Conservation (phyloP, 2,329 filamentous ascomycete genomes). For the Fusarium sp. region DNA sequence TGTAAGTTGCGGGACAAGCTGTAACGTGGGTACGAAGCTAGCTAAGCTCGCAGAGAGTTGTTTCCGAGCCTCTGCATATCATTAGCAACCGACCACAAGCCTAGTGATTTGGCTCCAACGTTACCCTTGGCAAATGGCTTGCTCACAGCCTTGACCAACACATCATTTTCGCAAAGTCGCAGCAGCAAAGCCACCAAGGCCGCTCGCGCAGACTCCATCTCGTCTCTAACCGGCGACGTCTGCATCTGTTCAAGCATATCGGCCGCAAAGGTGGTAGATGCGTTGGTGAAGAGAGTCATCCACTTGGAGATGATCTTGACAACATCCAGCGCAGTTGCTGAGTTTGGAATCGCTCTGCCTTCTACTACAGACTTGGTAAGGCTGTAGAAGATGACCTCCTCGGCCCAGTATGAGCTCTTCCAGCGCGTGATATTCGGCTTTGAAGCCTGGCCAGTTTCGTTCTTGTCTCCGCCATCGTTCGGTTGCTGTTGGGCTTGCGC, state of each 20-base stretch:
- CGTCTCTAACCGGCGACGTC: conserved; percentile 64
- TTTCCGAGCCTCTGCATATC: conserved; percentile 61
- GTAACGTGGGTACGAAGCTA: conserved; percentile 71
- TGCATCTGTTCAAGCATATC: conserved; percentile 65
- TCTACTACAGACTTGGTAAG: conserved; percentile 88
- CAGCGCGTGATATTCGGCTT: conserved; percentile 58
- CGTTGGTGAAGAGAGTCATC: conserved; percentile 71
- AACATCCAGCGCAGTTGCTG: conserved; percentile 66
- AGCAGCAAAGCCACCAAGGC: conserved; percentile 76
- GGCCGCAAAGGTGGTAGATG: conserved; percentile 64
- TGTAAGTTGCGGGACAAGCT: conserved; percentile 69
- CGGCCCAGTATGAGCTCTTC: conserved; percentile 73
- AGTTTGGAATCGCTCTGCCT: conserved; percentile 63
- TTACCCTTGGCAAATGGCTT: conserved; percentile 69
- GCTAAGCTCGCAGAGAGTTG: conserved; percentile 66
- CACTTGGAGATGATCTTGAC: conserved; percentile 68
- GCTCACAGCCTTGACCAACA: conserved; percentile 68
- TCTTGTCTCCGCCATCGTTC: conserved; percentile 43
- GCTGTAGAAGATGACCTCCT: conserved; percentile 94
- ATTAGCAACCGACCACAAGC: conserved; percentile 7
- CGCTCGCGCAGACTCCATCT: conserved; percentile 73
- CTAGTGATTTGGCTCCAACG: not conserved
- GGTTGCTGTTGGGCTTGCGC: conserved; percentile 37
- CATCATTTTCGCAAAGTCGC: conserved; percentile 72
- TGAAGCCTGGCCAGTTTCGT: conserved; percentile 38